phyloP scores from a whole-genome alignment of 805 yeast genomes.

The Metschnikowia noctiluminum region DNA sequence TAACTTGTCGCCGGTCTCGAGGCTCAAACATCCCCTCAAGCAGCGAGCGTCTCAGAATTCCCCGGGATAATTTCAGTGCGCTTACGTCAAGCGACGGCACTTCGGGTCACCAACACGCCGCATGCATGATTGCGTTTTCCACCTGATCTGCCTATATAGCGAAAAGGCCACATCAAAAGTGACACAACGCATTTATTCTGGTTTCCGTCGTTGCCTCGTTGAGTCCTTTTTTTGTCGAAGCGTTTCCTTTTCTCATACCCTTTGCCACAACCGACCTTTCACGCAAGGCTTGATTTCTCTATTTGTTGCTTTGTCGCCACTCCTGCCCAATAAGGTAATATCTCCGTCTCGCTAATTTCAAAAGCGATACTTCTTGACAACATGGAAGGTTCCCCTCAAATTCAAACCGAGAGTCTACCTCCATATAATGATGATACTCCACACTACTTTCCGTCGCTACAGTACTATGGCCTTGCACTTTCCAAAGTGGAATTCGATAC shows the following conservation, averaged over 20 bases:
- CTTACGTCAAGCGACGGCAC: background rate
- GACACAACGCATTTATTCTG: no score
- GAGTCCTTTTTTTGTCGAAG: no score
- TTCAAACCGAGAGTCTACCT: constrained; percentile 3
- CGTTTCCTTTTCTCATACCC: no score
- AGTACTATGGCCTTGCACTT: constrained; percentile 32
- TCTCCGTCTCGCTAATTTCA: background rate
- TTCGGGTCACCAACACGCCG: background rate
- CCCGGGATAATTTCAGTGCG: background rate
- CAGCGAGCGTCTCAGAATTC: background rate
- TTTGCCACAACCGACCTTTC: no score
- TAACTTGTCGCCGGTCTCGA: no score
- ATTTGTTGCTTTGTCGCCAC: no score
- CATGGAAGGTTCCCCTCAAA: no score
- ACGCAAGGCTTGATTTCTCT: no score
- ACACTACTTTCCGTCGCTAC: constrained; percentile 28
- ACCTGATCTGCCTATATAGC: background rate
- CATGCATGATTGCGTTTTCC: background rate
- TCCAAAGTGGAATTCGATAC: constrained; percentile 35
- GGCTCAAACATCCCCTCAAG: no score
- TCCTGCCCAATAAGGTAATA: no score
- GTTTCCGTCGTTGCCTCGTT: no score
- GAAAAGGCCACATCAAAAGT: background rate
- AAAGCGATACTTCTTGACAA: background rate
- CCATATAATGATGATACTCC: constrained; percentile 27